These are phyloP conservation scores for Cladosporium phlei DNA, from an alignment of 2,329 filamentous ascomycete genomes.

Conservation along the genomic window DNA sequence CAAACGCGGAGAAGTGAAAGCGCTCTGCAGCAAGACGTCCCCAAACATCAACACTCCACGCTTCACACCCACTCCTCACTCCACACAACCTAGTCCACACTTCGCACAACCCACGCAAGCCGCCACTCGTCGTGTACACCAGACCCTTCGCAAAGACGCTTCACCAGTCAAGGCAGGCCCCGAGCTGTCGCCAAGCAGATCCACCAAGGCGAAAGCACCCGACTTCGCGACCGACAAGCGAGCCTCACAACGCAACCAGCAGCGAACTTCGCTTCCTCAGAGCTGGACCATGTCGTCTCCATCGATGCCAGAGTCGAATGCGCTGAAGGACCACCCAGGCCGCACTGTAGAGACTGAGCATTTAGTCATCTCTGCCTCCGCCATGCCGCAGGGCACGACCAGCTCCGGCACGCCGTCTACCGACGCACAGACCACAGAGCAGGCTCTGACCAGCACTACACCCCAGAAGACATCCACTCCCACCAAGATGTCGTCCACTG, in stretches of 20 bases:
- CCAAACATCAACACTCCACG: too few species aligned
- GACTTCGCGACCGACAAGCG: conserved; percentile 18
- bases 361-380: neutral
- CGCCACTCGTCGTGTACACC: conserved; percentile 21
- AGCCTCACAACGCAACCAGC: conserved; percentile 19
- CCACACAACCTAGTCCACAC: conserved; percentile 16
- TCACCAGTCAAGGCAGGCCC: neutral
- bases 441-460: neutral
- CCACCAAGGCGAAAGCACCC: conserved; percentile 17
- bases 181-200: conserved; percentile 19
- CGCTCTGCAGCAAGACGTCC: neutral
- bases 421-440: conserved; percentile 11
- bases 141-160: conserved; percentile 23
- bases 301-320: too few species aligned
- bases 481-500: neutral
- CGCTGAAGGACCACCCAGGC: conserved; percentile 25
- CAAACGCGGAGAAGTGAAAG: neutral
- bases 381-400: conserved; percentile 17
- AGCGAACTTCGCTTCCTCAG: conserved; percentile 26
- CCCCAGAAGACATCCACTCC: neutral
- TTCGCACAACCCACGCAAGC: conserved; percentile 31
- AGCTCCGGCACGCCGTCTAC: conserved; percentile 32
- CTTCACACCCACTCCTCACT: too few species aligned
- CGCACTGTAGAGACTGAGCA: neutral
- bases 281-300: conserved; percentile 24